Evolutionary conservation across 148 eudicot species (phyloP), one percentile per base, ranked within the genome.

Genomic region (Chenopodium album): DNA sequence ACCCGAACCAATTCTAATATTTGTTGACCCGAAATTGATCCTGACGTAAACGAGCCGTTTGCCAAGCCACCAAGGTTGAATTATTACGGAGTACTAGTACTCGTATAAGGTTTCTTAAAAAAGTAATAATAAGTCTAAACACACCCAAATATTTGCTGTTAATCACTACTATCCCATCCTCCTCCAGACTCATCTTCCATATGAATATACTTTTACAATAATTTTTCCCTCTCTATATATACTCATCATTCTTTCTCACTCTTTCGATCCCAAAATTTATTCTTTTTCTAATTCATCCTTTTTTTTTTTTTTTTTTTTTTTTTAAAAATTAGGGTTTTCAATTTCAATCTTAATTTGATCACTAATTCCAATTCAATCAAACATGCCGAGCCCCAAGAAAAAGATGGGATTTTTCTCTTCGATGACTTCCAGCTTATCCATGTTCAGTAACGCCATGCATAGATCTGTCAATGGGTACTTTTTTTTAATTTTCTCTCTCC

Each of bases 381-480:
- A 56, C 32, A 92, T 93, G 94, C 82, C 87, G 44, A 89, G 86
- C 74, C 88, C 92, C 22, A 83, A 87, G 59, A 85, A 90, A 68
- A 89, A 88, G 31, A 17, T 75, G 37, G 78, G 97, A 12, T 92
- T 94, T 75, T 94, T 94, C 84, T 74, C 92, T 26, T 84, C 97
- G 8, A 83, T 94, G 79, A 78, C 90, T 50, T 92, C 94, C 22
- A 83, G 95, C 31, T 80, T 93, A 52, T 90, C 98, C 28, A 87
- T 86, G 86, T 91, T 94, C 72, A 89, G 95, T 71, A 89, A 75
- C 80, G 91, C 93, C 80, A 90, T 91, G 97, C 91, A 88, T 70
- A 86, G 91, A 90, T 91, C 95, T 46, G 95, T 93, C 77, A 93
- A 89, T 56, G 97, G 98, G 98, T 94, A 89, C 26, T 50, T 0